Evolutionary conservation across 2,329 filamentous ascomycete species (phyloP), one percentile per base, ranked within the genome.

Genomic region (Tolypocladium ovalisporum): DNA sequence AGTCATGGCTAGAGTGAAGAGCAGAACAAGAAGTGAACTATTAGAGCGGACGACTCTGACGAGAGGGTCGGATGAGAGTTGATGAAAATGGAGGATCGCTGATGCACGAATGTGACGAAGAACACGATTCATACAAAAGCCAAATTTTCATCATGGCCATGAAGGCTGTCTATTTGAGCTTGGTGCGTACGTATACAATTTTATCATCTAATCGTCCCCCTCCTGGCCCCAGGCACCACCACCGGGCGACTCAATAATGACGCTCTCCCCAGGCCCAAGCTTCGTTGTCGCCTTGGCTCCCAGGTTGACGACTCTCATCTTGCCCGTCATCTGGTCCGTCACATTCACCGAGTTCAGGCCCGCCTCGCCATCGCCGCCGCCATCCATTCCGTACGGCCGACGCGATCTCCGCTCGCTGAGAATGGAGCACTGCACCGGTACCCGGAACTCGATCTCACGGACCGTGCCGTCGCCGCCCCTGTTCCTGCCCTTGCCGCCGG

Each of bases 361-460:
- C 8, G 84, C 79, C 58, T 80, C 72, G 0, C 85, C 89, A 52
- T 89, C 84, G 10, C 81, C 82, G 1, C 89, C 89, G 0, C 88
- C 89, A 22, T 82, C 82, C 58, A 91, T 77, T 0, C 89, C 89
- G 57, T 90, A 92, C 0, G 90, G 90, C 19, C 55, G 83, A 79
- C 61, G 88, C 85, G 0, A 93, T 35, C 90, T 75, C 22, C 90
- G 71, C 70, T 96, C 90, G 7, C 84, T 88, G 8, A 95, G 73
- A 32, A 96, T 93, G 1, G 84, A 88, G 17, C 89, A 88, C 69
- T 91, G 86, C 6, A 94, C 81, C 0, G 88, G 86, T 47, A 88
- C 84, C 2, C 88, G 79, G 70, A 92, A 92, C 71, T 94, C 89
- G 59, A 94, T 90, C 59, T 94, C 90, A 0, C 89, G 73, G 0